Percentiles rank a stretch among this genome's conserved stretches.
These are phyloP conservation scores for Fraxinus paxiana DNA, from an alignment of 305 asterid species.

Conservation along the genomic window DNA sequence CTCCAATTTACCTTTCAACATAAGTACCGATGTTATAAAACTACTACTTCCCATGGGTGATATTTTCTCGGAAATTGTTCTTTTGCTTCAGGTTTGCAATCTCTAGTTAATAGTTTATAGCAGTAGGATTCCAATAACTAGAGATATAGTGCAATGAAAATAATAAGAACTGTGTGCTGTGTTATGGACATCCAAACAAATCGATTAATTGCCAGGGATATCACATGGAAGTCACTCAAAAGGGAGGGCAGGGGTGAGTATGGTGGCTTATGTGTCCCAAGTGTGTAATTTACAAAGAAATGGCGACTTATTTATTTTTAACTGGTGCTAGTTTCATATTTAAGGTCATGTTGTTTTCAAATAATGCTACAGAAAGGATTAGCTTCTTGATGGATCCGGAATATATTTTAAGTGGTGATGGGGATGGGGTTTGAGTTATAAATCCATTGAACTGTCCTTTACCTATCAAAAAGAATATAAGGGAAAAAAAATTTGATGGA, in stretches of 20 bases:
- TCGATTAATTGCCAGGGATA: background rate
- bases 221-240: background rate
- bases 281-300: background rate
- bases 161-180: background rate
- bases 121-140: background rate
- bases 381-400: background rate
- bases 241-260: background rate
- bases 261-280: background rate
- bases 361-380: background rate
- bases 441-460: background rate
- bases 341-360: background rate
- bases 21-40: slow-evolving; percentile 78
- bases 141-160: background rate
- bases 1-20: slow-evolving; percentile 91
- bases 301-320: background rate
- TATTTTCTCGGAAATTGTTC: slow-evolving; percentile 74
- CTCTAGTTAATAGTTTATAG: background rate
- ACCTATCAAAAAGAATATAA: background rate
- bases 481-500: background rate
- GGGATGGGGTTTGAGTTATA: background rate
- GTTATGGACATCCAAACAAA: background rate
- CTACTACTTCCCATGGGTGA: slow-evolving; percentile 99
- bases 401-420: background rate
- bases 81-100: slow-evolving; percentile 70
- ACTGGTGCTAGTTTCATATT: background rate